phyloP scores from a whole-genome alignment of 768 basidiomycete genomes.

The Coprinopsis strossmayeri region DNA sequence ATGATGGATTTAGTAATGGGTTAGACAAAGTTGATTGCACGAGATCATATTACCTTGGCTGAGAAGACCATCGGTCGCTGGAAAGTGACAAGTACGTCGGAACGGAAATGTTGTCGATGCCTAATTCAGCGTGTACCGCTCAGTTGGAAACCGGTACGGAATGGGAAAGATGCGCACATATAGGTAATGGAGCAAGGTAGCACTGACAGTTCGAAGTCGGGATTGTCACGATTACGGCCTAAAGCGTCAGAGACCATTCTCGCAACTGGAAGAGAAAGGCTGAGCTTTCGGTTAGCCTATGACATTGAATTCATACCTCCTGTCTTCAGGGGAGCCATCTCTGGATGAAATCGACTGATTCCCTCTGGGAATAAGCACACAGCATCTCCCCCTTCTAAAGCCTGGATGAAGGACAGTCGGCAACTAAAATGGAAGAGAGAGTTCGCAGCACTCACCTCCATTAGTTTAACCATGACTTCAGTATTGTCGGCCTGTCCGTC shows the following conservation, averaged over 20 bases:
- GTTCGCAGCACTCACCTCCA: constrained; percentile 47
- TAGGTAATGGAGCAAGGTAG: constrained; percentile 80
- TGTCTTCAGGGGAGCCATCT: constrained; percentile 83
- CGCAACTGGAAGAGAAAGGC: constrained; percentile 47
- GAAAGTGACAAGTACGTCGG: constrained; percentile 82
- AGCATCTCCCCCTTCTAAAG: constrained; percentile 69
- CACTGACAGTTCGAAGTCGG: constrained; percentile 66
- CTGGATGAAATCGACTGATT: constrained; percentile 77
- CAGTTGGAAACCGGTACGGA: no score
- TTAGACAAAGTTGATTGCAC: not conserved
- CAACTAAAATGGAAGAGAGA: no score
- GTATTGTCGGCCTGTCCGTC: constrained; percentile 59
- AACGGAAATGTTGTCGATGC: constrained; percentile 83
- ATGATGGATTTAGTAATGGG: not conserved
- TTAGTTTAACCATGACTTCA: constrained; percentile 59
- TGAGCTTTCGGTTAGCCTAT: not conserved
- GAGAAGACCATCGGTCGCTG: constrained; percentile 62
- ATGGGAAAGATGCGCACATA: constrained; percentile 41
- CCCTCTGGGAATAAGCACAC: constrained; percentile 87
- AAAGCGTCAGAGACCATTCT: constrained; percentile 76
- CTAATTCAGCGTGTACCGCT: constrained; percentile 26
- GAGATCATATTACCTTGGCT: constrained; percentile 40
- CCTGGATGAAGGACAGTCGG: no score
- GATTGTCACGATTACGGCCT: constrained; percentile 57
- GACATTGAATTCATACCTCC: constrained; percentile 56